Evolutionary conservation across 148 eudicot genomes (phyloP).

Genomic region (Rhododendron henanense): DNA sequence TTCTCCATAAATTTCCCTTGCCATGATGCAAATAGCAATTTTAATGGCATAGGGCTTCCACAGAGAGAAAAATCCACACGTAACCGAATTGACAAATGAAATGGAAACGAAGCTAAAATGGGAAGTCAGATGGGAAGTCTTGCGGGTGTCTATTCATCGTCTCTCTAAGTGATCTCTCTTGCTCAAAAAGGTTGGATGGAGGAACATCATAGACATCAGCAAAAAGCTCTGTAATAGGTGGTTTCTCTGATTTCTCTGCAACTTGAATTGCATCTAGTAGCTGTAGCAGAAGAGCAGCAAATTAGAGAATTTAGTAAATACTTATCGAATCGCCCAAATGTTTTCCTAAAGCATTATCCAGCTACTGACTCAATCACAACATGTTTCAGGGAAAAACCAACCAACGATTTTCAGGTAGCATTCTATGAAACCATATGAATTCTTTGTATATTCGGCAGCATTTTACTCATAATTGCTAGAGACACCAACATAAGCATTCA

Average conservation of each 20-base stretch:
- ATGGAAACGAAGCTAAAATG: background rate
- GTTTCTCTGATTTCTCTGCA: background rate
- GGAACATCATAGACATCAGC: background rate
- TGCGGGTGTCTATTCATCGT: background rate
- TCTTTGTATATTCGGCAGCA: background rate
- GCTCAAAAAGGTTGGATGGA: background rate
- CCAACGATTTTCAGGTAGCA: background rate
- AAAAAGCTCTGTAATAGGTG: background rate
- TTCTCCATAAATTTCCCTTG: background rate
- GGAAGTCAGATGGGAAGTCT: background rate
- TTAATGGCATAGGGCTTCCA: background rate
- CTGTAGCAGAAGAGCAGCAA: background rate
- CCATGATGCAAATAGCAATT: background rate
- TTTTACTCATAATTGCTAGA: background rate
- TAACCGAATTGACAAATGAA: background rate
- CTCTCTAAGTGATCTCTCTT: slow-evolving; percentile 1
- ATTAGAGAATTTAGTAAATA: background rate
- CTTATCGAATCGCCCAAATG: background rate
- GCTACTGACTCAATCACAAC: background rate
- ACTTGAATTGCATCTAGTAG: slow-evolving; percentile 1
- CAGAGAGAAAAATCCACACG: background rate
- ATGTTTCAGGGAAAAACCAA: background rate
- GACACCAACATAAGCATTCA: background rate
- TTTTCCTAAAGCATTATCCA: background rate
- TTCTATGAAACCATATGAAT: background rate